These are phyloP conservation scores for Monilinia fructicola DNA, from an alignment of 2,329 filamentous ascomycete species.

Conservation along the genomic window DNA sequence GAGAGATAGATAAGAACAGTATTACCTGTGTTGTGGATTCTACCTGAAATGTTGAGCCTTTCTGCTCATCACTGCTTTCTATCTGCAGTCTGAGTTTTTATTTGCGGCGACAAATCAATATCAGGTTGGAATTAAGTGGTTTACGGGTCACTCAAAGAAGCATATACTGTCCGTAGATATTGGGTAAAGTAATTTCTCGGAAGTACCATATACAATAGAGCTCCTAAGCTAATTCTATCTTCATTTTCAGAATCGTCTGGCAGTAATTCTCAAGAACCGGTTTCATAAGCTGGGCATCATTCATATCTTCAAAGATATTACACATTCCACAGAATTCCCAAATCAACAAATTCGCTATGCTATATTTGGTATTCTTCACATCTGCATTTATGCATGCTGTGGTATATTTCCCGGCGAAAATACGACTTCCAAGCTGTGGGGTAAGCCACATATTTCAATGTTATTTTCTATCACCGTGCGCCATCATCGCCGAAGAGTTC, in stretches of 20 bases:
- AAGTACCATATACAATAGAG: background rate
- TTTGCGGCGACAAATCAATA: slow-evolving; percentile 2
- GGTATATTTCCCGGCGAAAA: background rate
- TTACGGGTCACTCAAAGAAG: background rate
- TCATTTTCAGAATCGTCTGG: background rate
- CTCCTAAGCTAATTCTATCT: background rate
- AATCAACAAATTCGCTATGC: background rate
- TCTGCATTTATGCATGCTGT: slow-evolving; percentile 12
- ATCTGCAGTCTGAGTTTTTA: slow-evolving; percentile 9
- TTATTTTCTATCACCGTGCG: slow-evolving; percentile 5
- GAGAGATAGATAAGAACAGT: slow-evolving; percentile 11
- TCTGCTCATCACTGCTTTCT: background rate
- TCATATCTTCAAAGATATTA: slow-evolving; percentile 16
- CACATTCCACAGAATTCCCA: background rate
- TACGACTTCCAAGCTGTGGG: background rate
- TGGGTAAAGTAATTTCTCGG: background rate
- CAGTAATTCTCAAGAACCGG: background rate
- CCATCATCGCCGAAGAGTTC: slow-evolving; percentile 6
- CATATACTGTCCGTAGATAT: slow-evolving; percentile 16
- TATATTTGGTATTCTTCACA: background rate
- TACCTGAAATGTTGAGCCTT: background rate
- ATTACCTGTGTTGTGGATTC: background rate
- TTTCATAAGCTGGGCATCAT: slow-evolving; percentile 1
- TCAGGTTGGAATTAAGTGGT: slow-evolving; percentile 4
- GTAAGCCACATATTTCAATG: slow-evolving; percentile 14